Base-by-base conservation (phyloP, 2,329 filamentous ascomycete genomes). In the Onygenales sp. region DNA sequence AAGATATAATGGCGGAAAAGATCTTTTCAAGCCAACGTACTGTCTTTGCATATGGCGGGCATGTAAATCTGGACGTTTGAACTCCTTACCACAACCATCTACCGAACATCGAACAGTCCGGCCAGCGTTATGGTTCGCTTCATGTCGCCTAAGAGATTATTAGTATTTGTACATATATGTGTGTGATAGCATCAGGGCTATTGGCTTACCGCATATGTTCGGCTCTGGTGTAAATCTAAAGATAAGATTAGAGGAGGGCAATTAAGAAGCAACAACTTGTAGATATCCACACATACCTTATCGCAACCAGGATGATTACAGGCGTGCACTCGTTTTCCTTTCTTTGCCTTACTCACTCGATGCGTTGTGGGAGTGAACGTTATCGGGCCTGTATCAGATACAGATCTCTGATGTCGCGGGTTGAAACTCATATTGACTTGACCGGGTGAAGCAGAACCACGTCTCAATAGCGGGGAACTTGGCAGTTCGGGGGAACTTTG, bases 271-370 rank as follows among this genome's bases (percentile, higher is more conserved):
- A n/a, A 34, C 11, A 37, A 40, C 31, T 33, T 60, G 67, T 55
- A 56, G 74, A 21, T 42, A 39, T 36, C 31, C 61, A 27, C 21
- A 27, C 69, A 55, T 57, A 75, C 73, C 68, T 77, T 77, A 56
- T 66, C 67, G 59, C 74, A 77, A 40, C 74, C 73, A 13, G 71
- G 71, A 55, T 65, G 74, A 54, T 74, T 67, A 59, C 74, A 77
- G 7, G 68, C 68, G 58, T 77, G 74, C 11, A 77, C 74, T 50
- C 73, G 70, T 62, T 77, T 77, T 33, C 74, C 74, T 61, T 77
- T 77, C 65, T 76, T 77, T 10, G 74, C 74, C 61, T 77, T 77
- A 65, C 74, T 77, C 58, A 77, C 70, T 49, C 74, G 71, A 58
- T 70, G 70, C 37, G 74, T 77, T 17, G 74, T 76, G 21, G 74